phyloP scores from a whole-genome alignment of 164 flowering plant species.

The Aristolochia californica region DNA sequence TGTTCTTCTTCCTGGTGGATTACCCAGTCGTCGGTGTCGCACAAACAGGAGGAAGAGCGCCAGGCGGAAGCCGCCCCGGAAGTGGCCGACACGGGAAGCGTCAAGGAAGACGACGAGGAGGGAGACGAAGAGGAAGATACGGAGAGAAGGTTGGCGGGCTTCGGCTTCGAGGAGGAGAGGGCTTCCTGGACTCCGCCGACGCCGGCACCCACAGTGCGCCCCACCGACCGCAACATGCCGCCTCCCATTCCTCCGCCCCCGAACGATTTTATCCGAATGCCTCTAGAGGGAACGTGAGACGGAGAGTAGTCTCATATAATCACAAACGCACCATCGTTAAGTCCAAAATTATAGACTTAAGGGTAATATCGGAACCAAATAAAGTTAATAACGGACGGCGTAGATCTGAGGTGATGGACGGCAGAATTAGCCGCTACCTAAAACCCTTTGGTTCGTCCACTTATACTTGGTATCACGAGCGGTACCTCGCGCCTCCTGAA shows the following conservation, averaged over 20 bases:
- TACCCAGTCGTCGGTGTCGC: conserved; percentile 32
- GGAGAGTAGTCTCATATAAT: neutral
- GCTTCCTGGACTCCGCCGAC: conserved; percentile 26
- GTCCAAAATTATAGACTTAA: no score
- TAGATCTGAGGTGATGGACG: neutral
- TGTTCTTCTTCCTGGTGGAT: conserved; percentile 23
- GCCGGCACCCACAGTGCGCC: conserved; percentile 31
- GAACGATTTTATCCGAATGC: conserved; percentile 11
- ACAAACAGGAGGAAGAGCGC: conserved; percentile 9
- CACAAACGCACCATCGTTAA: no score
- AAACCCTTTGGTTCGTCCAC: neutral
- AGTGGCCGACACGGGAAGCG: conserved; percentile 8
- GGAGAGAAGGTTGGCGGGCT: conserved; percentile 12
- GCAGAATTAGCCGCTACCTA: neutral
- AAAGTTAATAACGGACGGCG: neutral
- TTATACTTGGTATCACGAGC: neutral
- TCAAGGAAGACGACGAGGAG: conserved; percentile 10
- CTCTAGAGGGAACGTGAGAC: neutral
- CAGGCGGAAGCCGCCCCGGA: conserved; percentile 8
- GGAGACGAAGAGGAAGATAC: conserved; percentile 7
- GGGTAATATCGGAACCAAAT: neutral
- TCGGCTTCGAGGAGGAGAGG: conserved; percentile 13
- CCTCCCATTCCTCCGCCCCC: conserved; percentile 27
- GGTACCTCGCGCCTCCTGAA: neutral
- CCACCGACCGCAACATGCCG: conserved; percentile 33